Evolutionary conservation across 1,284 basidiomycete species (phyloP).

Genomic region (Naganishia liquefaciens): DNA sequence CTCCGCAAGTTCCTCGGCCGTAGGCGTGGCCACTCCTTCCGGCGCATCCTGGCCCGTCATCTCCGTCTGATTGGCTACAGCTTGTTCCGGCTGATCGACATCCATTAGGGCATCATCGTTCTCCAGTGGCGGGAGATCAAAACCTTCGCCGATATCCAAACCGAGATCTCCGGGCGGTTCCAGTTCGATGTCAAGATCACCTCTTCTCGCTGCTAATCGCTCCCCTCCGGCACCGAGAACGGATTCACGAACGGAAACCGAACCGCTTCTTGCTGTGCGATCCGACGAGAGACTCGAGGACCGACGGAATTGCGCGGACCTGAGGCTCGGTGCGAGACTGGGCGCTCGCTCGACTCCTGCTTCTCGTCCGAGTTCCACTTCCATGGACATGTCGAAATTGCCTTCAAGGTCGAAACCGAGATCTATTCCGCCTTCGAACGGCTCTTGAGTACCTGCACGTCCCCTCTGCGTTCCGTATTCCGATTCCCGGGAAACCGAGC

Average conservation of each 20-base stretch:
- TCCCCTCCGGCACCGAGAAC: conserved; percentile 37
- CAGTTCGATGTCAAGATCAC: conserved; percentile 35
- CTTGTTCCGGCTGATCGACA: conserved; percentile 57
- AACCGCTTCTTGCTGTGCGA: conserved; percentile 9
- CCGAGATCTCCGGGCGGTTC: conserved; percentile 50
- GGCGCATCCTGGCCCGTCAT: too few relatives aligned
- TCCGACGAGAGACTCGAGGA: conserved; percentile 21
- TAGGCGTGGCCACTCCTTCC: neutral
- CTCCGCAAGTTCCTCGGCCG: neutral
- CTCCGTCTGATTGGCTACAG: neutral
- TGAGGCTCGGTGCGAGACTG: conserved; percentile 25
- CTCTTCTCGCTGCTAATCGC: conserved; percentile 37
- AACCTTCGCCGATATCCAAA: conserved; percentile 46
- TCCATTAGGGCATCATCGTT: conserved; percentile 33
- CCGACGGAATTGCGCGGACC: conserved; percentile 3
- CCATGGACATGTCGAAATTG: conserved; percentile 51
- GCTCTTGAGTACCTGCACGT: conserved; percentile 24
- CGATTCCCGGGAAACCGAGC: conserved; percentile 43
- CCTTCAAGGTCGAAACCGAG: conserved; percentile 44
- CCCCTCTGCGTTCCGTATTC: conserved; percentile 64
- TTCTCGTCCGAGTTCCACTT: conserved; percentile 46
- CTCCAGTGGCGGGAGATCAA: conserved; percentile 11
- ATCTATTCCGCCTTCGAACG: conserved; percentile 41
- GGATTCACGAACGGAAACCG: conserved; percentile 25
- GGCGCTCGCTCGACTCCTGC: conserved; percentile 34